Base-by-base conservation (phyloP, 495 filamentous ascomycete genomes). In the Podospora bellae-mahoneyi region DNA sequence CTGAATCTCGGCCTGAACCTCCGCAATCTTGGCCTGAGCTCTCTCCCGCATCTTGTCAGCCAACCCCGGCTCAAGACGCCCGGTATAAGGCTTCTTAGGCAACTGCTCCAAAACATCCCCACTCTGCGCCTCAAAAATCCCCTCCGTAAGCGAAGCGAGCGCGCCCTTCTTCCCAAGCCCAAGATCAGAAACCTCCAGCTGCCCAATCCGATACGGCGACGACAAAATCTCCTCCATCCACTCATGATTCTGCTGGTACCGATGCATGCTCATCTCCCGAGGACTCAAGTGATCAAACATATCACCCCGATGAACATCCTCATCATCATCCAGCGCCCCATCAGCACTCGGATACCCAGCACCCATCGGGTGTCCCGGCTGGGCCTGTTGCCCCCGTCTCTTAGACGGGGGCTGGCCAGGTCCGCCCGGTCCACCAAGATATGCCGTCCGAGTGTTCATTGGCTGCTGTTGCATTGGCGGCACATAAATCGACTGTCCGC, bases 161-260 rank as follows among this genome's bases (percentile, higher is more conserved):
- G 93, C 91, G 15, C 95, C 95, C 75, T 90, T 92, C 5, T 93
- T 85, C 5, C 95, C 95, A 3, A 97, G 79, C 0, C 93, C 93
- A 9, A 98, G 84, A 73, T 97, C 93, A 3, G 92, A 85, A 5
- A 93, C 92, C n/a, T 88, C 87, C 60, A 99, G 94, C 71, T 95
- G 90, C 26, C 83, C 83, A 66, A 92, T 91, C 19, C 89, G 82
- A 71, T 94, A 97, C 0, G 93, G 92, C 0, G 93, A 97, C 2
- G 89, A 90, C 59, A 97, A 84, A n/a, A 99, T 88, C 78, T 99
- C 94, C 73, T 97, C 95, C 91, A 98, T 96, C 95, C 94, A 97
- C 77, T 97, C 93, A 71, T 98, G 95, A 73, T 99, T 95, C 72
- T 97, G 95, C 69, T 88, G 89, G 75, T 96, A 99, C 60, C 95